These are phyloP conservation scores for Epichloe gansuensis DNA, from an alignment of 2,329 filamentous ascomycete genomes.

Conservation along the genomic window DNA sequence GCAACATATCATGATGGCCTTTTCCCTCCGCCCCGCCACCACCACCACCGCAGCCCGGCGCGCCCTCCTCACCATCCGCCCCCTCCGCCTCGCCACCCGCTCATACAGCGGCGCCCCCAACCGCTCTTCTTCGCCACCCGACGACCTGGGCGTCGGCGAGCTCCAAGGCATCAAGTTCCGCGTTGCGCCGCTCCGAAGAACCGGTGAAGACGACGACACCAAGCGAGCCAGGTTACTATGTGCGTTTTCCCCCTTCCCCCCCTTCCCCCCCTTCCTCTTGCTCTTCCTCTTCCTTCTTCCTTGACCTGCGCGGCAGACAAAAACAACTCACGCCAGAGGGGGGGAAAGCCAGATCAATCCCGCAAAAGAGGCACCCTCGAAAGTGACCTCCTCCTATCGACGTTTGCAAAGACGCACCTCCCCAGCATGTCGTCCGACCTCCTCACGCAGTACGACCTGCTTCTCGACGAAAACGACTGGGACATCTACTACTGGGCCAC, in stretches of 20 bases:
- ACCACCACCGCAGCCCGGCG: conserved; percentile 3
- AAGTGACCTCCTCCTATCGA: conserved; percentile 88
- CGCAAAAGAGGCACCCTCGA: conserved; percentile 94
- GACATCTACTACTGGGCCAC: conserved; percentile 99
- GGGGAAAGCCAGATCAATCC: conserved; percentile 60
- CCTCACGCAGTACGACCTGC: conserved; percentile 73
- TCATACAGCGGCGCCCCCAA: not conserved
- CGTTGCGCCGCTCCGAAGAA: conserved; percentile 76
- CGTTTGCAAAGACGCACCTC: conserved; percentile 76
- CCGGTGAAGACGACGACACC: conserved; percentile 71
- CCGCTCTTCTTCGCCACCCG: not conserved
- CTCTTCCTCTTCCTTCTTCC: not conserved
- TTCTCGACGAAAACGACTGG: conserved; percentile 99
- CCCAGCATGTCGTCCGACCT: conserved; percentile 58
- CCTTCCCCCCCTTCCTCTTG: too few relatives aligned
- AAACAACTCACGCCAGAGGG: not conserved
- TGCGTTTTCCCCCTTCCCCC: conserved; percentile 26
- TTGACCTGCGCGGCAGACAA: not conserved
- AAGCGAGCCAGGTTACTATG: conserved; percentile 74
- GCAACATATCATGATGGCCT: conserved; percentile 6
- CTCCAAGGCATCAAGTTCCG: conserved; percentile 76
- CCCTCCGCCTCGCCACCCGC: conserved; percentile 4
- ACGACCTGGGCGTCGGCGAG: conserved; percentile 70
- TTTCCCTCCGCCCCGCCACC: conserved; percentile 11
- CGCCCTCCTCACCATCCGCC: not conserved